Percentiles rank a stretch among this genome's conserved stretches.
Conservation (phyloP, 2,329 filamentous ascomycete genomes). For the Ascochyta fabae region DNA sequence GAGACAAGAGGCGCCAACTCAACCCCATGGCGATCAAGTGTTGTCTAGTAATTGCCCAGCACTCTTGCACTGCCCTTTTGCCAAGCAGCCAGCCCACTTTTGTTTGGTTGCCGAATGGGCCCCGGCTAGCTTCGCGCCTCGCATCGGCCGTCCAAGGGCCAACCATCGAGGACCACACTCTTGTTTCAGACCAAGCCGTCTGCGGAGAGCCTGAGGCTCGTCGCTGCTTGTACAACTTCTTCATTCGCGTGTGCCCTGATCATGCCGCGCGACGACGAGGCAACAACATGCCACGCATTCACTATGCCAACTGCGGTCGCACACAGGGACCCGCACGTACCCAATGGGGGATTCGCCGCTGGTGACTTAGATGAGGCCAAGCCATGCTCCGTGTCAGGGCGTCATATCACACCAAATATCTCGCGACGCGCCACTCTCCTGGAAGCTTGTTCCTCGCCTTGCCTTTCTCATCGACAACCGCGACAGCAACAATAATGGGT, state of each 20-base stretch:
- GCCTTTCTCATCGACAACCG: slow-evolving; percentile 3
- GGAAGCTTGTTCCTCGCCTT: slow-evolving; percentile 9
- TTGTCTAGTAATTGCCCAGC: slow-evolving; percentile 6
- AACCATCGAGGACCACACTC: not conserved
- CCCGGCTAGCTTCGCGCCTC: slow-evolving; percentile 1
- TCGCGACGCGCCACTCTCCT: slow-evolving; percentile 4
- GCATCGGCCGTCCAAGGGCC: not conserved
- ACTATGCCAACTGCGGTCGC: slow-evolving; percentile 8
- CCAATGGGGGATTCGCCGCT: slow-evolving; percentile 17
- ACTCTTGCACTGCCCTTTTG: slow-evolving; percentile 14
- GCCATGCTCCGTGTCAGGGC: slow-evolving; percentile 24
- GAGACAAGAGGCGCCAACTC: slow-evolving; percentile 4
- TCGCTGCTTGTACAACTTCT: slow-evolving; percentile 3
- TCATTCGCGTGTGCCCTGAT: not conserved
- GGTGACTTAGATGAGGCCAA: slow-evolving; percentile 27
- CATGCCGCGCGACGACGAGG: not conserved
- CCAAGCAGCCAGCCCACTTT: slow-evolving; percentile 7
- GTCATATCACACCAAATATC: slow-evolving; percentile 18
- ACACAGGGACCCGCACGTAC: slow-evolving; percentile 12
- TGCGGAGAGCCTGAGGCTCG: not conserved
- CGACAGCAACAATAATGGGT: slow-evolving; percentile 14
- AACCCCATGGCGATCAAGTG: slow-evolving; percentile 15
- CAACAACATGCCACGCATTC: slow-evolving; percentile 7
- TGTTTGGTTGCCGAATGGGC: slow-evolving; percentile 4
- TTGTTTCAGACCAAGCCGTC: slow-evolving; percentile 9